Evolutionary conservation across 2,329 filamentous ascomycete species (phyloP), one percentile per base, ranked within the genome.

Genomic region (Alternaria novae-zelandiae): DNA sequence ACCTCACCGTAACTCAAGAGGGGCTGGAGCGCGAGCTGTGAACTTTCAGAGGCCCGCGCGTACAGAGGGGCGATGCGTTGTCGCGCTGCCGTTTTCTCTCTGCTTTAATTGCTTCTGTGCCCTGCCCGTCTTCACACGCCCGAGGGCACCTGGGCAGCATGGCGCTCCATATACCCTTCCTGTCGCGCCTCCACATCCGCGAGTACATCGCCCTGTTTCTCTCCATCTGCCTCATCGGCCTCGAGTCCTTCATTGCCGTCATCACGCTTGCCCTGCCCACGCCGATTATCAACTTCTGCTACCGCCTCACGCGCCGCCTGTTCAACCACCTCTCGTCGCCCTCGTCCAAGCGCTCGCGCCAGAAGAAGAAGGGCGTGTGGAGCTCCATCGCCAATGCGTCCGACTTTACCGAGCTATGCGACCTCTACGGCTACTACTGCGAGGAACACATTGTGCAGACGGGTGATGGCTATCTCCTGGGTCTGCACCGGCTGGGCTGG

Each of bases 381-480:
- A 87, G 83, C n/a, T 89, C 90, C 9, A 90, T 99, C 61, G 91
- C 93, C 59, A 90, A 96, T 76, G 93, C 95, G 5, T 88, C 92
- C 64, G 96, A 98, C 76, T 98, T 99, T 78, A 89, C 93, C 49
- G 95, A 98, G 76, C 87, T 99, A n/a, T 98, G 95, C 80, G 90
- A 90, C 43, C 83, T 97, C 12, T 97, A 90, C 80, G 95, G 94
- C 50, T 98, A 97, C 81, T 91, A 93, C 71, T 93, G 95, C 6
- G 96, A 99, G 79, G 96, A 99, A 81, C 96, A 99, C 79, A 90
- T 99, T 54, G 92, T 97, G 11, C 94, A 97, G 80, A 99, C 96
- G 3, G 90, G 89, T 65, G 96, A 99, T 83, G 96, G 96, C 15
- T 99, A 96, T 77, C 85, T 99, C 47, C 87, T 99, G 15, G 95